Percentiles rank a stretch among this genome's conserved stretches.
Evolutionary conservation across 257 asterid species (phyloP).

Genomic region (Jacaranda mimosifolia): DNA sequence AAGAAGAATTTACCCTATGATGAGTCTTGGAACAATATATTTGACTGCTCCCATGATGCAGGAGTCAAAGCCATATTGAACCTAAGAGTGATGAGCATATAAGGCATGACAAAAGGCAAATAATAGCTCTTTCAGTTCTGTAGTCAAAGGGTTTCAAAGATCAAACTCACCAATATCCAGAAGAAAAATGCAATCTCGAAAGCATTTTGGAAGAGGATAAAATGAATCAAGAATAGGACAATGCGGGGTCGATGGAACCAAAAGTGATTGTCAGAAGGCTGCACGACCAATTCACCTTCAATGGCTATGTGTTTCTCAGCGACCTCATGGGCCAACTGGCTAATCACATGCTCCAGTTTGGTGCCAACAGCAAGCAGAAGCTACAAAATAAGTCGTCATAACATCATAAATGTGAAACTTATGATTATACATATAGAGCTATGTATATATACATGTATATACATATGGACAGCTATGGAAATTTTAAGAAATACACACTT

Average conservation of each 20-base stretch:
- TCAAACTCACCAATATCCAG: conserved; percentile 86
- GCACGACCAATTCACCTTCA: conserved; percentile 91
- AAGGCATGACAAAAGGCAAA: neutral
- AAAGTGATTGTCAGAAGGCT: conserved; percentile 91
- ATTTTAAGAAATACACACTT: too few species aligned
- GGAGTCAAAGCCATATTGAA: conserved; percentile 87
- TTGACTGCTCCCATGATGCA: conserved; percentile 94
- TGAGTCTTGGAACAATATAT: conserved; percentile 82
- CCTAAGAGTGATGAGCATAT: conserved; percentile 44
- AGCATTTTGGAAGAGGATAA: conserved; percentile 96
- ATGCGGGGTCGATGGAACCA: conserved; percentile 87
- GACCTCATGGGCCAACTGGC: conserved; percentile 89
- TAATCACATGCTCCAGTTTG: conserved; percentile 90
- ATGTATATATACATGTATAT: too few species aligned
- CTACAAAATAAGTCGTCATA: conserved; percentile 46
- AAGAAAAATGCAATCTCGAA: conserved; percentile 98
- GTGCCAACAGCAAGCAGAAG: conserved; percentile 94
- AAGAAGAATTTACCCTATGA: conserved; percentile 69
- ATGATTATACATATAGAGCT: too few species aligned
- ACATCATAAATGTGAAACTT: neutral
- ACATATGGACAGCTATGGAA: too few species aligned
- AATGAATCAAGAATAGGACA: conserved; percentile 85
- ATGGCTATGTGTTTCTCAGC: conserved; percentile 95
- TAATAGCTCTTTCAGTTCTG: neutral
- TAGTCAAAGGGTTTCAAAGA: conserved; percentile 1